A percentile compares a stretch with the other conserved stretches of the same genome.
These are phyloP conservation scores for Xylaria scruposa DNA, from an alignment of 495 filamentous ascomycete species.

Conservation along the genomic window DNA sequence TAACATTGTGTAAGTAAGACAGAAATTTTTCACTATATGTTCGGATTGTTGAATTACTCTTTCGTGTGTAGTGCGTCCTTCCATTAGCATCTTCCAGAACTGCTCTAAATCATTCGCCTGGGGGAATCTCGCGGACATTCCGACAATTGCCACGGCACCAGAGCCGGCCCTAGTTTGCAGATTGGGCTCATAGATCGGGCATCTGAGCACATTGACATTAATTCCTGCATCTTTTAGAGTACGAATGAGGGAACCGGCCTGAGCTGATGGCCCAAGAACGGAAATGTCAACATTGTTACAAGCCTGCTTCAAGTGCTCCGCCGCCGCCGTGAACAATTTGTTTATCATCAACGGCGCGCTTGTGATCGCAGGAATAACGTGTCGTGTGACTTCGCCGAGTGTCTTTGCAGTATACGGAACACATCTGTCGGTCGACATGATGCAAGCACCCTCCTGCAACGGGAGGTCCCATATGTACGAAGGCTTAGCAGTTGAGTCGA, in stretches of 20 bases:
- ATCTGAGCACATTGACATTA: neutral
- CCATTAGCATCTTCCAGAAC: slow-evolving; percentile 65
- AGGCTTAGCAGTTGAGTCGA: slow-evolving; percentile 18
- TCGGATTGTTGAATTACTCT: slow-evolving; percentile 33
- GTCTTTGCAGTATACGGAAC: slow-evolving; percentile 19
- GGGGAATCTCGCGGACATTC: slow-evolving; percentile 67
- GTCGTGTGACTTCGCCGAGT: slow-evolving; percentile 25
- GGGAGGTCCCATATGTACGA: slow-evolving; percentile 28
- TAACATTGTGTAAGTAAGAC: slow-evolving; percentile 34
- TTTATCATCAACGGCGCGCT: slow-evolving; percentile 22
- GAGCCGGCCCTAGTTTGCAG: neutral
- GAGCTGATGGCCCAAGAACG: slow-evolving; percentile 23
- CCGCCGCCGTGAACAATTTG: slow-evolving; percentile 18
- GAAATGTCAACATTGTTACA: slow-evolving; percentile 11
- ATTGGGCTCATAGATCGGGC: neutral
- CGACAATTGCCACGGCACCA: slow-evolving; percentile 62
- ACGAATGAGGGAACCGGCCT: neutral
- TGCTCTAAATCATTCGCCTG: slow-evolving; percentile 58
- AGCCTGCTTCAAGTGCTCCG: slow-evolving; percentile 13
- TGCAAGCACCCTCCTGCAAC: slow-evolving; percentile 24
- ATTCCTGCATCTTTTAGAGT: slow-evolving; percentile 2
- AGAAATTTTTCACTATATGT: slow-evolving; percentile 21
- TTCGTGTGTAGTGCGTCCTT: slow-evolving; percentile 48
- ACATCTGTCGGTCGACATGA: slow-evolving; percentile 28
- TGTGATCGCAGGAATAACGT: slow-evolving; percentile 16